These are phyloP conservation scores for Pisolithus thermaeus DNA, from an alignment of 1,284 basidiomycete genomes.

Conservation along the genomic window DNA sequence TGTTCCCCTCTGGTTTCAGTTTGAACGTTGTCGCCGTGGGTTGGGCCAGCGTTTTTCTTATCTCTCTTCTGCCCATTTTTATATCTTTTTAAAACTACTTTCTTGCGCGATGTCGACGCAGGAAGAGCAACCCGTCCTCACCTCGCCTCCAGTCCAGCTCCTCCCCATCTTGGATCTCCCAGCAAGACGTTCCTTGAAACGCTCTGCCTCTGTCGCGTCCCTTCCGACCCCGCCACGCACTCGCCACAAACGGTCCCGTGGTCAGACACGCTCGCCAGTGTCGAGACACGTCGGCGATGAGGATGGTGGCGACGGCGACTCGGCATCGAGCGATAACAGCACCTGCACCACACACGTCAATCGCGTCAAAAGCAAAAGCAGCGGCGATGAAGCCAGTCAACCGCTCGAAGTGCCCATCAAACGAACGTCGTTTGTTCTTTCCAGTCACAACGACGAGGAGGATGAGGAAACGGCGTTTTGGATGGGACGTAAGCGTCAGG, in stretches of 20 bases:
- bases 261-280: slow-evolving; percentile 20
- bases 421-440: slow-evolving; percentile 20
- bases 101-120: slow-evolving; percentile 23
- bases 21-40: neutral
- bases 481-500: slow-evolving; percentile 21
- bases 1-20: neutral
- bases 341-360: slow-evolving; percentile 7
- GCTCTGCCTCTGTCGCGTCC: slow-evolving; percentile 32
- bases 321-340: slow-evolving; percentile 11
- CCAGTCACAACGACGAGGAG: slow-evolving; percentile 27
- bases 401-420: slow-evolving; percentile 1
- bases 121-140: slow-evolving; percentile 22
- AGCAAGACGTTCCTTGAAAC: slow-evolving; percentile 23
- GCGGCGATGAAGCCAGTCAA: slow-evolving; percentile 2
- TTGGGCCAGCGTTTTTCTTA: neutral
- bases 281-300: slow-evolving; percentile 19
- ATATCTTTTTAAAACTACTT: neutral
- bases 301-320: slow-evolving; percentile 18
- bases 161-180: slow-evolving; percentile 8
- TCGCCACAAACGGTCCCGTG: slow-evolving; percentile 26
- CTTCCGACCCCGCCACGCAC: slow-evolving; percentile 35
- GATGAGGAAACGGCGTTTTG: slow-evolving; percentile 30
- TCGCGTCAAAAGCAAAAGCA: slow-evolving; percentile 8
- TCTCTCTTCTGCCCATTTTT: neutral
- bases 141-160: slow-evolving; percentile 17